phyloP scores from a whole-genome alignment of 176 grass and related monocot genomes.

The Pharus latifolius region DNA sequence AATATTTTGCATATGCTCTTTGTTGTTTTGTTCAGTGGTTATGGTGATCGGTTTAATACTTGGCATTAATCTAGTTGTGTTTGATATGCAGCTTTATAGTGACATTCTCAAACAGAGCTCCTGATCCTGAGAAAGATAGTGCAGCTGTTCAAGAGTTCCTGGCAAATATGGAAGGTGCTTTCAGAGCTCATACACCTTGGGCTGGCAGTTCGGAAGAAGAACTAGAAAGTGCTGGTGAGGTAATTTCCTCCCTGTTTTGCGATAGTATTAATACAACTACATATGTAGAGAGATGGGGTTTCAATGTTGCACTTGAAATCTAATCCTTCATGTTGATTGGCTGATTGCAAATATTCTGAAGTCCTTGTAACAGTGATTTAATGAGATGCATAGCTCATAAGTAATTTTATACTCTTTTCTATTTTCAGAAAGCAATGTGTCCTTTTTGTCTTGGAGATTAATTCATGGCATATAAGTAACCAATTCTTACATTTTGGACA shows the following conservation, averaged over 20 bases:
- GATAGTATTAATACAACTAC: background rate
- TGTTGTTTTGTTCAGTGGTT: background rate
- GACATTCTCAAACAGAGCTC: slow-evolving; percentile 70
- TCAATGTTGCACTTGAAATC: background rate
- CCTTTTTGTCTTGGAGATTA: background rate
- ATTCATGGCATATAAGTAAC: background rate
- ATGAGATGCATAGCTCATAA: background rate
- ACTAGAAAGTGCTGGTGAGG: slow-evolving; percentile 92
- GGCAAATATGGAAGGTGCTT: slow-evolving; percentile 89
- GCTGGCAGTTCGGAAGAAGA: slow-evolving; percentile 98
- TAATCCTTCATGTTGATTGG: background rate
- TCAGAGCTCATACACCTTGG: slow-evolving; percentile 81
- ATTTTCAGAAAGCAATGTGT: background rate
- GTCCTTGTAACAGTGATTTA: background rate
- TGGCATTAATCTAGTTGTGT: slow-evolving; percentile 8
- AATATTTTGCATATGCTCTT: background rate
- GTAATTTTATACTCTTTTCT: background rate
- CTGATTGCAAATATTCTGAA: background rate
- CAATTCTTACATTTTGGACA: background rate
- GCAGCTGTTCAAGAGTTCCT: slow-evolving; percentile 77
- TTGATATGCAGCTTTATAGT: slow-evolving; percentile 71
- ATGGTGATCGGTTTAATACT: no score
- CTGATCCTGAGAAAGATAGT: slow-evolving; percentile 94
- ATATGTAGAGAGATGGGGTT: background rate
- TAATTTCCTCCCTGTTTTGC: slow-evolving; percentile 28